phyloP scores from a whole-genome alignment of 441 rosid species.

The Gossypium gossypioides region DNA sequence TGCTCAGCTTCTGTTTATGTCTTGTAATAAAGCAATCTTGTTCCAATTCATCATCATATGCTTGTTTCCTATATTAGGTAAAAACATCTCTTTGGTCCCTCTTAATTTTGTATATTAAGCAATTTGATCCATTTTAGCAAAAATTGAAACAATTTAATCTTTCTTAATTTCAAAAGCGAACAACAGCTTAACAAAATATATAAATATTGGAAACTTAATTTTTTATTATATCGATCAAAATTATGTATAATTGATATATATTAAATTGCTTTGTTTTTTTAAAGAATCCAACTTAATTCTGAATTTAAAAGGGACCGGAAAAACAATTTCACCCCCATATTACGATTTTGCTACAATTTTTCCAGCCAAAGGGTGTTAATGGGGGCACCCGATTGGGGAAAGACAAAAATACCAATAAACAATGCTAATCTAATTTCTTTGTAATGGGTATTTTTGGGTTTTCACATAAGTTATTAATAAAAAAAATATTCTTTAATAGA shows the following conservation, averaged over 20 bases:
- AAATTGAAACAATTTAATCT: too few relatives aligned
- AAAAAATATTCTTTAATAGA: background rate
- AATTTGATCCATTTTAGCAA: too few relatives aligned
- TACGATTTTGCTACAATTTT: background rate
- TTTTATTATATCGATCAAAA: too few relatives aligned
- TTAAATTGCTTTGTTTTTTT: too few relatives aligned
- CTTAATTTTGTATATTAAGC: too few relatives aligned
- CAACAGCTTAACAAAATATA: too few relatives aligned
- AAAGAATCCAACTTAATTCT: too few relatives aligned
- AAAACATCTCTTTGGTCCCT: too few relatives aligned
- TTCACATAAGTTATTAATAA: background rate
- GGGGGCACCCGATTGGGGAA: background rate
- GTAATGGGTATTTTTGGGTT: background rate
- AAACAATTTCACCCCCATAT: background rate
- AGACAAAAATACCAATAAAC: constrained; percentile 20
- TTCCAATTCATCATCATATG: constrained; percentile 25
- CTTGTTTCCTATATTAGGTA: background rate
- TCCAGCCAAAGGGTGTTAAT: background rate
- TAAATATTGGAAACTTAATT: too few relatives aligned
- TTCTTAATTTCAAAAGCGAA: too few relatives aligned
- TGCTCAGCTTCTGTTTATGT: constrained; percentile 34
- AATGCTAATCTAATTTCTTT: background rate
- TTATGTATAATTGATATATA: too few relatives aligned
- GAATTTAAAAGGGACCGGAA: too few relatives aligned
- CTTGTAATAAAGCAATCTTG: constrained; percentile 17